phyloP scores from a whole-genome alignment of 495 filamentous ascomycete genomes.

The Penicillium flavigenum region DNA sequence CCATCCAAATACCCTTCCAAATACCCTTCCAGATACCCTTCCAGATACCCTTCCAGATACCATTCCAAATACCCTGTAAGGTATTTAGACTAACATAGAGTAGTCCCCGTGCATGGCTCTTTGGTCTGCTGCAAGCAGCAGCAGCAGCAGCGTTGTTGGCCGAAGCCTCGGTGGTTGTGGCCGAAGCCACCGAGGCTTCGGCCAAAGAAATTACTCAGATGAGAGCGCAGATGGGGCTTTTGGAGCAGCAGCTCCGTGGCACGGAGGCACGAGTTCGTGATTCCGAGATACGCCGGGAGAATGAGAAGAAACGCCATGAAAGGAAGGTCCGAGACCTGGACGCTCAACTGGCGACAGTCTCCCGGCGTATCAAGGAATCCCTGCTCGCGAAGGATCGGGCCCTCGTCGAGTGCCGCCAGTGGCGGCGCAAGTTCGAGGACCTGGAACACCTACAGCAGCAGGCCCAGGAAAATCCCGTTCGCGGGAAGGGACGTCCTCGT shows the following conservation, averaged over 20 bases:
- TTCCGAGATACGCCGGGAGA: background rate
- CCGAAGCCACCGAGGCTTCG: background rate
- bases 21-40: too few species aligned
- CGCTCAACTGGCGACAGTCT: background rate
- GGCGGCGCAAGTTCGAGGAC: conserved; percentile 1
- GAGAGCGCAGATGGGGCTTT: background rate
- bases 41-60: background rate
- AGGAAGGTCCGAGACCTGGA: background rate
- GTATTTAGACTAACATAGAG: background rate
- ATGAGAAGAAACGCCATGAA: background rate
- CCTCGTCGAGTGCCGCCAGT: background rate
- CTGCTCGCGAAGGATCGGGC: background rate
- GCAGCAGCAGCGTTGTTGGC: background rate
- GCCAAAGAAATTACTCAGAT: background rate
- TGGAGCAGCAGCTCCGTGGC: conserved; percentile 2
- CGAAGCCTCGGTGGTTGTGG: background rate
- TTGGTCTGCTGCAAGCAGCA: background rate
- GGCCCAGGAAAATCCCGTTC: background rate
- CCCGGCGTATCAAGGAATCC: background rate
- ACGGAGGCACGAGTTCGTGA: background rate
- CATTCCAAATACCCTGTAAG: background rate
- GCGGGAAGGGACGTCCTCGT: background rate
- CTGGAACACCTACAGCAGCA: background rate
- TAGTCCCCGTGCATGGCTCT: background rate
- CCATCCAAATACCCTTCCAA: too few species aligned